Conservation (phyloP, 768 basidiomycete species). For the Vishniacozyma victoriae region DNA sequence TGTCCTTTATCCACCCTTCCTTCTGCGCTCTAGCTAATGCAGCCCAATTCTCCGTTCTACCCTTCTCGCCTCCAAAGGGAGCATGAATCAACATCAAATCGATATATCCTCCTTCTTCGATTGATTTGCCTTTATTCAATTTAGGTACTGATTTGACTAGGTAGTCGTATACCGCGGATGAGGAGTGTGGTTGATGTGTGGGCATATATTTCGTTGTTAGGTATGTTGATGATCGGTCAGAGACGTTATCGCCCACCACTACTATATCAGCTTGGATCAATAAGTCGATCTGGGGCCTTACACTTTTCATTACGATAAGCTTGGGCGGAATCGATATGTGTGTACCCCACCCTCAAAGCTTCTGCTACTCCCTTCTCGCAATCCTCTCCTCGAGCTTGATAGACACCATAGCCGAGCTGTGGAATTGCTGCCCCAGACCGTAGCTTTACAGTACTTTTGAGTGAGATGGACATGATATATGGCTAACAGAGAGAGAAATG, state of each 20-base stretch:
- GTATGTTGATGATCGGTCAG: conserved; percentile 1
- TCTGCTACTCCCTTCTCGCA: conserved; percentile 26
- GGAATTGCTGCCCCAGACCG: conserved; percentile 36
- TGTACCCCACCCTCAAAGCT: conserved; percentile 37
- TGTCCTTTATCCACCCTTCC: conserved; percentile 35
- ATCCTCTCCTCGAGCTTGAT: conserved; percentile 32
- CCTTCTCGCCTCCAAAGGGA: conserved; percentile 39
- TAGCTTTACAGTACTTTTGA: conserved; percentile 26
- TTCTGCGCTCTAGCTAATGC: conserved; percentile 28
- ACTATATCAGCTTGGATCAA: neutral
- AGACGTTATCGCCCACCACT: conserved; percentile 3
- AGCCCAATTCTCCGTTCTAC: conserved; percentile 33
- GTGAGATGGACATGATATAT: conserved; percentile 7
- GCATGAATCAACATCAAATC: conserved; percentile 45
- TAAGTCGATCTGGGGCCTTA: conserved; percentile 20
- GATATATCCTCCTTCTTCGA: conserved; percentile 20
- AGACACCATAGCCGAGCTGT: conserved; percentile 46
- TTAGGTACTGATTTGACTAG: conserved; percentile 20
- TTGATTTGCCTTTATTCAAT: conserved; percentile 3
- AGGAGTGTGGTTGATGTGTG: conserved; percentile 1
- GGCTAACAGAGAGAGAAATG: too few species aligned
- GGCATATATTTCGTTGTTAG: conserved; percentile 31
- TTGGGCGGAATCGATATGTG: conserved; percentile 21
- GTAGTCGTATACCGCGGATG: conserved; percentile 1
- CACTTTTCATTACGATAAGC: conserved; percentile 20